phyloP scores from a whole-genome alignment of 768 basidiomycete genomes.

The Amanita thiersii region DNA sequence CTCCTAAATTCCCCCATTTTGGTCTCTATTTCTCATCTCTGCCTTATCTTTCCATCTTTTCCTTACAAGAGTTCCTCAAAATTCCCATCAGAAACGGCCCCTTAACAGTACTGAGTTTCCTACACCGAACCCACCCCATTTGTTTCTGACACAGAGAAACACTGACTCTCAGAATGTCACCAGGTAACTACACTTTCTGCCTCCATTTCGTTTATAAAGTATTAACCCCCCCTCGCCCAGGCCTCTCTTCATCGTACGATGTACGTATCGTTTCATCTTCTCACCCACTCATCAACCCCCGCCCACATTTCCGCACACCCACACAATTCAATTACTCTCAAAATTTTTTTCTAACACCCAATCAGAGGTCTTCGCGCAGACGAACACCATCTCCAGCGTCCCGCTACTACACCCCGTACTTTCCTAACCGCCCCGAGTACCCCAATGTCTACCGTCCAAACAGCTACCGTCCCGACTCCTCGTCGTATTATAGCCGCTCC shows the following conservation, averaged over 20 bases:
- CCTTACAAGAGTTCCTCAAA: not conserved
- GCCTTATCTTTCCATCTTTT: not conserved
- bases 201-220: constrained; percentile 22
- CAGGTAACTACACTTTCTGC: constrained; percentile 30
- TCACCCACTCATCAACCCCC: not conserved
- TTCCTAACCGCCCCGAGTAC: constrained; percentile 31
- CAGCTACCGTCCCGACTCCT: constrained; percentile 21
- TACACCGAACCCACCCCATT: not conserved
- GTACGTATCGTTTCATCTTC: constrained; percentile 24
- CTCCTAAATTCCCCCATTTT: too few species aligned
- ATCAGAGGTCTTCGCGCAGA: constrained; percentile 27
- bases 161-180: constrained; percentile 22
- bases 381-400: constrained; percentile 44
- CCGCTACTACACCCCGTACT: constrained; percentile 35
- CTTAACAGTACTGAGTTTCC: not conserved
- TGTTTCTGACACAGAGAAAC: not conserved
- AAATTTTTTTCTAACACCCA: too few species aligned
- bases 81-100: not conserved
- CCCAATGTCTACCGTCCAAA: constrained; percentile 35
- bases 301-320: not conserved
- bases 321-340: not conserved
- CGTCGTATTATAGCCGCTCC: constrained; percentile 32
- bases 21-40: too few species aligned
- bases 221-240: constrained; percentile 25
- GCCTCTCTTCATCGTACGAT: constrained; percentile 23